These are phyloP conservation scores for Trematosphaeria pertusa DNA, from an alignment of 2,329 filamentous ascomycete species.

Conservation along the genomic window DNA sequence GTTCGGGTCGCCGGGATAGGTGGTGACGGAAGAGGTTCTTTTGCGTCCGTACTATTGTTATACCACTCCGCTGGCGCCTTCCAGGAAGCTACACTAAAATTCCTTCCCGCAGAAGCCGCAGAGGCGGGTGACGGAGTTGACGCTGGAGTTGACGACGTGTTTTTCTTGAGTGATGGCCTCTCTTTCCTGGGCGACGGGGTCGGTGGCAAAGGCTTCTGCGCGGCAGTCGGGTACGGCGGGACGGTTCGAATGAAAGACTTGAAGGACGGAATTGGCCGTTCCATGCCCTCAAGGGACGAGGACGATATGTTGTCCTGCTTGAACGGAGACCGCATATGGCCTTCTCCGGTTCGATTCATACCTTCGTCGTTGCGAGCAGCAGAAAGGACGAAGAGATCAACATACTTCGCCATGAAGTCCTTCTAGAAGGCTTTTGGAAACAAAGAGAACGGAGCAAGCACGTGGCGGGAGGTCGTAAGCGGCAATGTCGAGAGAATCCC, in stretches of 20 bases:
- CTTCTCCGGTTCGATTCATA: slow-evolving; percentile 28
- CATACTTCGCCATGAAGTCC: slow-evolving; percentile 13
- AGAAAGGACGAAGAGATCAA: slow-evolving; percentile 11
- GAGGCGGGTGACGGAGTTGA: slow-evolving; percentile 7
- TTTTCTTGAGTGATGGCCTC: slow-evolving; percentile 1
- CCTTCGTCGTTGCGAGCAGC: slow-evolving; percentile 29
- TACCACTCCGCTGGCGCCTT: slow-evolving; percentile 38
- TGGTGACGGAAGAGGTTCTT: slow-evolving; percentile 9
- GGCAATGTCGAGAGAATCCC: slow-evolving; percentile 17
- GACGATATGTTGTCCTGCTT: slow-evolving; percentile 29
- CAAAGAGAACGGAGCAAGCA: slow-evolving; percentile 36
- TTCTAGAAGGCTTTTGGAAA: slow-evolving; percentile 38
- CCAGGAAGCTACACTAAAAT: slow-evolving; percentile 27
- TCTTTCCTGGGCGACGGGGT: slow-evolving; percentile 23
- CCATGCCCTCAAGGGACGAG: slow-evolving; percentile 41
- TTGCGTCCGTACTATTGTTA: slow-evolving; percentile 7
- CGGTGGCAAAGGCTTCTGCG: slow-evolving; percentile 34
- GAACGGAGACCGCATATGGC: slow-evolving; percentile 30
- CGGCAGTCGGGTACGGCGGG: slow-evolving; percentile 22
- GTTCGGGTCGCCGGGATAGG: slow-evolving; percentile 15
- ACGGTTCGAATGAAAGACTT: slow-evolving; percentile 36
- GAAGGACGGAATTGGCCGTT: slow-evolving; percentile 41
- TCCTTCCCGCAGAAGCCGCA: slow-evolving; percentile 8
- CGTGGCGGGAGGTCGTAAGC: slow-evolving; percentile 27
- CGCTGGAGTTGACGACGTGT: slow-evolving; percentile 8